Conservation (phyloP, 2,329 filamentous ascomycete genomes). For the Neobulgaria alba region DNA sequence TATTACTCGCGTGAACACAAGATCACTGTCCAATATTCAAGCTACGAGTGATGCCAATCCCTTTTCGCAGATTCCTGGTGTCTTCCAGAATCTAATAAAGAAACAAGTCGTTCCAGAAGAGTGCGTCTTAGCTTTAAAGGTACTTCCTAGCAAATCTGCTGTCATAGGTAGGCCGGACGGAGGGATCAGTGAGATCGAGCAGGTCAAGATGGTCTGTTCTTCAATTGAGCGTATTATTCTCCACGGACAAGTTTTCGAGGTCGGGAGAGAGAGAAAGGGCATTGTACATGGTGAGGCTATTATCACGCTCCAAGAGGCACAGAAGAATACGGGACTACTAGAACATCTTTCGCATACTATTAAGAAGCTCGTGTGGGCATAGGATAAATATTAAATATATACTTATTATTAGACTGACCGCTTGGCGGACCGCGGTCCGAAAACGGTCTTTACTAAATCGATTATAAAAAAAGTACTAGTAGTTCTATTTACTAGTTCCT, state of each 20-base stretch:
- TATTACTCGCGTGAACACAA: constrained; percentile 73
- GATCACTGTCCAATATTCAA: constrained; percentile 57
- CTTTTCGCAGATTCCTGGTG: constrained; percentile 1
- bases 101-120: constrained; percentile 9
- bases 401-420: no score
- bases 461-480: no score
- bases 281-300: constrained; percentile 58
- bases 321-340: constrained; percentile 74
- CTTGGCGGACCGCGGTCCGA: no score
- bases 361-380: constrained; percentile 86
- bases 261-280: constrained; percentile 31
- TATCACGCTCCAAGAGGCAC: constrained; percentile 76
- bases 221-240: constrained; percentile 66
- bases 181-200: constrained; percentile 26
- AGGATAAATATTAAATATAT: not conserved
- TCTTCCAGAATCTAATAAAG: constrained; percentile 1
- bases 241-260: constrained; percentile 33
- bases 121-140: constrained; percentile 46
- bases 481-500: no score
- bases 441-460: no score
- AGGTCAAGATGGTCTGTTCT: constrained; percentile 48
- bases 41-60: constrained; percentile 20
- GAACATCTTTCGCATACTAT: constrained; percentile 84
- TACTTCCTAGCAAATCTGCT: constrained; percentile 40
- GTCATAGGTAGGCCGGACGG: constrained; percentile 12